Evolutionary conservation across 2,329 filamentous ascomycete genomes (phyloP).

Genomic region (Parastagonospora avenae): DNA sequence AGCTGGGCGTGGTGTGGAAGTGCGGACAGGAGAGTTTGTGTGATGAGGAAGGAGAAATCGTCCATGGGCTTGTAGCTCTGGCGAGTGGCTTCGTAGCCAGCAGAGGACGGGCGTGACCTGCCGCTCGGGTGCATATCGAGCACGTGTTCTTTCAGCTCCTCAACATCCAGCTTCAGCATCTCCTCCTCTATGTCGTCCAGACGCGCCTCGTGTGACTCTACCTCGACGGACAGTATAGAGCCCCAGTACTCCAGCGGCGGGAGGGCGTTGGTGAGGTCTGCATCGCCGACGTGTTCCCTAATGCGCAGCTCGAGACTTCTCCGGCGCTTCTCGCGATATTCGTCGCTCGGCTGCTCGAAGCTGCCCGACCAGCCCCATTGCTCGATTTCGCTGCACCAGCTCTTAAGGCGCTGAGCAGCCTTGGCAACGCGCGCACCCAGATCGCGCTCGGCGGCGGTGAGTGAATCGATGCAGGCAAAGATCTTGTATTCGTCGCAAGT

Average conservation of each 20-base stretch:
- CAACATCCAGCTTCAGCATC: slow-evolving; percentile 73
- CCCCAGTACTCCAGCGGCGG: slow-evolving; percentile 65
- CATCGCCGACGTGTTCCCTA: slow-evolving; percentile 33
- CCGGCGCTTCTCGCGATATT: slow-evolving; percentile 31
- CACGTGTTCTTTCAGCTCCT: slow-evolving; percentile 89
- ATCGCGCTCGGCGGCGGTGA: slow-evolving; percentile 69
- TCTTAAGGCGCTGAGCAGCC: slow-evolving; percentile 71
- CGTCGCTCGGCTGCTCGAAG: slow-evolving; percentile 49
- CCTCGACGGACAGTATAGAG: slow-evolving; percentile 68
- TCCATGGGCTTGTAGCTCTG: slow-evolving; percentile 73
- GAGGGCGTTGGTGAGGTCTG: slow-evolving; percentile 26
- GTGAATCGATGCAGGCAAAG: slow-evolving; percentile 63
- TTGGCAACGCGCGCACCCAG: slow-evolving; percentile 73
- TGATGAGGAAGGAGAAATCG: slow-evolving; percentile 88
- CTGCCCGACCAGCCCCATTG: slow-evolving; percentile 64
- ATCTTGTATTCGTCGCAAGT: slow-evolving; percentile 49
- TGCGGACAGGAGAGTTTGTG: slow-evolving; percentile 87
- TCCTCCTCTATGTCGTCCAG: slow-evolving; percentile 74
- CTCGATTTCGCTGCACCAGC: slow-evolving; percentile 76
- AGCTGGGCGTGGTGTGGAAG: slow-evolving; percentile 80
- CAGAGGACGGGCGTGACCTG: slow-evolving; percentile 53
- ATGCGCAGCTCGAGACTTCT: slow-evolving; percentile 40
- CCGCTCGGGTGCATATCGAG: slow-evolving; percentile 73
- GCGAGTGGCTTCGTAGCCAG: slow-evolving; percentile 36
- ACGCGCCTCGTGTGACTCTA: slow-evolving; percentile 72